Evolutionary conservation across 306 rosid species (phyloP), one percentile per base, ranked within the genome.

Genomic region (Cercis canadensis): DNA sequence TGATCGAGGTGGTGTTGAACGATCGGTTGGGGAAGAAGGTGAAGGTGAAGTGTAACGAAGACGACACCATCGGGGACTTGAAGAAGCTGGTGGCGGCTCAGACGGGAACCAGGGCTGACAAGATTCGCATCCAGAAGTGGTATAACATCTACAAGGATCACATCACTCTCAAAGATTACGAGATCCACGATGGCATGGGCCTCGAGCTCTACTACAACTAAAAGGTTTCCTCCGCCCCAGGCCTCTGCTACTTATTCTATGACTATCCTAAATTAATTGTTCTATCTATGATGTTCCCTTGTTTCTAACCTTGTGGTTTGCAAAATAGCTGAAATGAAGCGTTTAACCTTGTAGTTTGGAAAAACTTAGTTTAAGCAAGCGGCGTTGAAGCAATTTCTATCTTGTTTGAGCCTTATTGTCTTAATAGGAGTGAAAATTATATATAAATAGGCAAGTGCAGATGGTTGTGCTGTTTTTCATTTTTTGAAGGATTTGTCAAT

Each of bases 51-150:
- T 86, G 90, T 83, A 86, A 86, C 67, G 87, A 86, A 13, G 90
- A 85, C 32, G 90, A 85, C 70, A 85, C 90, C 65, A 85, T 85
- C 51, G 90, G 90, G 2, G 92, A 87, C 78, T 78, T 87, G 60
- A 87, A 87, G 89, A 87, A 87, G 86, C 87, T 87, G 13, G 92
- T 87, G 81, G 92, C 92, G 14, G 87, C 92, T 29, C 92, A 87
- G 87, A 87, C 92, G 17, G 89, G 92, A 34, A 87, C 92, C 80
- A 77, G 87, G 17, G 41, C 87, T 5, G 89, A 85, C 24, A 85
- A 85, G 78, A 82, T 85, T 62, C 81, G 89, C 18, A 85, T 82
- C 53, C 87, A 85, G 83, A 85, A 85, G 76, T 82, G 89, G 89
- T 85, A 85, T 65, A 85, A 72, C 58, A 81, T 85, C 70, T 85